phyloP scores from a whole-genome alignment of 768 basidiomycete genomes.

The Trametes cingulata region DNA sequence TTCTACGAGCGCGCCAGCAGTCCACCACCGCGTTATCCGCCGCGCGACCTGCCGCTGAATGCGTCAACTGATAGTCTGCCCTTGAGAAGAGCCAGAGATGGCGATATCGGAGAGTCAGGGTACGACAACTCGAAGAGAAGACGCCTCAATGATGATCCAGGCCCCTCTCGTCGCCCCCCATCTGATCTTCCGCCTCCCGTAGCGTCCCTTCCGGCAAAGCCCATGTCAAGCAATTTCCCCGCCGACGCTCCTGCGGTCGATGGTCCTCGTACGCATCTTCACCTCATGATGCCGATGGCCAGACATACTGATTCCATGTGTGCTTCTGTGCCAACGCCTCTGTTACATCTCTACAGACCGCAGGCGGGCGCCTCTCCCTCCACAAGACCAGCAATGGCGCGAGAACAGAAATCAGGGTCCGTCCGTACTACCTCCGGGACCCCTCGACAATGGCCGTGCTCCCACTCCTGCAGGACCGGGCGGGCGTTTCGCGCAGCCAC shows the following conservation, averaged over 20 bases:
- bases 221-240: slow-evolving; percentile 1
- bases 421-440: slow-evolving; percentile 13
- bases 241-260: slow-evolving; percentile 15
- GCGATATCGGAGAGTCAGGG: slow-evolving; percentile 4
- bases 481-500: background rate
- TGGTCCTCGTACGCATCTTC: slow-evolving; percentile 30
- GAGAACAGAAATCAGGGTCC: slow-evolving; percentile 25
- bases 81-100: slow-evolving; percentile 25
- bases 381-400: slow-evolving; percentile 43
- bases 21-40: slow-evolving; percentile 2
- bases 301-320: slow-evolving; percentile 30
- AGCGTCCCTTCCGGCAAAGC: slow-evolving; percentile 18
- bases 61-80: slow-evolving; percentile 9
- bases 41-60: slow-evolving; percentile 14
- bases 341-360: slow-evolving; percentile 34
- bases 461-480: background rate
- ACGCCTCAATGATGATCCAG: slow-evolving; percentile 26
- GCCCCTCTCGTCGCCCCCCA: background rate
- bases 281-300: background rate
- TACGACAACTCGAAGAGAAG: slow-evolving; percentile 26
- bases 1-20: slow-evolving; percentile 3
- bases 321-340: slow-evolving; percentile 27
- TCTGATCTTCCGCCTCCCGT: slow-evolving; percentile 6
- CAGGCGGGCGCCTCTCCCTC: slow-evolving; percentile 45
- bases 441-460: background rate